phyloP scores from a whole-genome alignment of 2,329 filamentous ascomycete species.

The Paecilomyces fulvus region DNA sequence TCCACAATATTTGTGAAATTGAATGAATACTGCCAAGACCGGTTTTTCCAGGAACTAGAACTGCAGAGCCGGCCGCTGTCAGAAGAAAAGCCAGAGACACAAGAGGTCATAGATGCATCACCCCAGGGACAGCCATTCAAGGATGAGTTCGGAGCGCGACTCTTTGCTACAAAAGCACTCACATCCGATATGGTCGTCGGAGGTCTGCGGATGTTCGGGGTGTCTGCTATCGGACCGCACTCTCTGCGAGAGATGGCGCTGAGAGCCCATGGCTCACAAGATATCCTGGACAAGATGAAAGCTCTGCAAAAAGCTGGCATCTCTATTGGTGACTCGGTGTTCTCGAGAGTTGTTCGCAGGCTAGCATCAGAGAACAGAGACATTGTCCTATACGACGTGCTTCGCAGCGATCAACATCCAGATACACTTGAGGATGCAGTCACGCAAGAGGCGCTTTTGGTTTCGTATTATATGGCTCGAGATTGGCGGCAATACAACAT shows the following conservation, averaged over 20 bases:
- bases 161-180: slow-evolving; percentile 71
- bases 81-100: slow-evolving; percentile 7
- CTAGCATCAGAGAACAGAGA: slow-evolving; percentile 53
- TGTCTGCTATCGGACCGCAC: slow-evolving; percentile 63
- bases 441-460: slow-evolving; percentile 48
- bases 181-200: slow-evolving; percentile 64
- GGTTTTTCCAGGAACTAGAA: slow-evolving; percentile 7
- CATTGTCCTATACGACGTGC: slow-evolving; percentile 42
- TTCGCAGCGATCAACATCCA: slow-evolving; percentile 56
- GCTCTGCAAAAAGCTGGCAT: slow-evolving; percentile 57
- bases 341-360: slow-evolving; percentile 55
- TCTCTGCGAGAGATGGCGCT: slow-evolving; percentile 70
- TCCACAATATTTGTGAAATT: slow-evolving; percentile 16
- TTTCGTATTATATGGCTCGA: slow-evolving; percentile 41
- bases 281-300: slow-evolving; percentile 51
- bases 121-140: slow-evolving; percentile 44
- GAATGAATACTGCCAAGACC: slow-evolving; percentile 11
- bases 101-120: slow-evolving; percentile 3
- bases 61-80: slow-evolving; percentile 4
- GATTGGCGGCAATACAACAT: slow-evolving; percentile 48
- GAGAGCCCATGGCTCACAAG: slow-evolving; percentile 49
- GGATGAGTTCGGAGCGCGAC: slow-evolving; percentile 65
- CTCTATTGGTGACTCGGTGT: slow-evolving; percentile 53
- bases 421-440: slow-evolving; percentile 50
- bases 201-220: slow-evolving; percentile 60